Evolutionary conservation across 257 asterid genomes (phyloP).

Genomic region (Solanum medicagineum): DNA sequence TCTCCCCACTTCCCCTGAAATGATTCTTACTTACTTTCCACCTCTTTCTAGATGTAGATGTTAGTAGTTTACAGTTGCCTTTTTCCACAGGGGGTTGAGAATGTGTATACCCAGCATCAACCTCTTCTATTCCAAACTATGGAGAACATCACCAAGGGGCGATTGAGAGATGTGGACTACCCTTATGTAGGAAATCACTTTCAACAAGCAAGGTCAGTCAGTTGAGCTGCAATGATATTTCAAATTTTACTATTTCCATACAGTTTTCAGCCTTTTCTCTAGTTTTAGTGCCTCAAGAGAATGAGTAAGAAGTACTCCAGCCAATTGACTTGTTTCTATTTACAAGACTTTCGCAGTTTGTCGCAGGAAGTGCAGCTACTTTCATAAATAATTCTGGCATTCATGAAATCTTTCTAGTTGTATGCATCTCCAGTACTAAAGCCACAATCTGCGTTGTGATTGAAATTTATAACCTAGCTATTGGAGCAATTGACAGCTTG

Average conservation of each 20-base stretch:
- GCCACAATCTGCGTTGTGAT: neutral
- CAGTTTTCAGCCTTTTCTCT: neutral
- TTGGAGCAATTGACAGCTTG: neutral
- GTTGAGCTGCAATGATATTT: neutral
- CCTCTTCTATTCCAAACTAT: conserved; percentile 79
- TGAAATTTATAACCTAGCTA: neutral
- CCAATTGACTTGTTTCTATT: neutral
- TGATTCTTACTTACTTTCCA: neutral
- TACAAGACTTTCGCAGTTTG: neutral
- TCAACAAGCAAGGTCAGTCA: conserved; percentile 78
- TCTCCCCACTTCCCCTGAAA: neutral
- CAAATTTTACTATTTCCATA: neutral
- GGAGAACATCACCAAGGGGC: conserved; percentile 90
- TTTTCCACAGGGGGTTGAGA: conserved; percentile 77
- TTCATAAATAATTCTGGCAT: neutral
- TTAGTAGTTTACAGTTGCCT: conserved; percentile 4
- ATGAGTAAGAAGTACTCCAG: neutral
- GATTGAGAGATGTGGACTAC: conserved; percentile 91
- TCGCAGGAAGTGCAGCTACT: neutral
- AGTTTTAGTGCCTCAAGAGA: neutral
- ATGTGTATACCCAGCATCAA: conserved; percentile 98
- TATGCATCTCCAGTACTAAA: neutral
- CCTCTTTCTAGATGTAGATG: neutral
- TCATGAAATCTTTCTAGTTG: neutral
- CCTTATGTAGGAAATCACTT: conserved; percentile 92